A percentile compares a stretch with the other conserved stretches of the same genome.
Conservation (phyloP, 2,329 filamentous ascomycete genomes). For the Corinectria fuckeliana region DNA sequence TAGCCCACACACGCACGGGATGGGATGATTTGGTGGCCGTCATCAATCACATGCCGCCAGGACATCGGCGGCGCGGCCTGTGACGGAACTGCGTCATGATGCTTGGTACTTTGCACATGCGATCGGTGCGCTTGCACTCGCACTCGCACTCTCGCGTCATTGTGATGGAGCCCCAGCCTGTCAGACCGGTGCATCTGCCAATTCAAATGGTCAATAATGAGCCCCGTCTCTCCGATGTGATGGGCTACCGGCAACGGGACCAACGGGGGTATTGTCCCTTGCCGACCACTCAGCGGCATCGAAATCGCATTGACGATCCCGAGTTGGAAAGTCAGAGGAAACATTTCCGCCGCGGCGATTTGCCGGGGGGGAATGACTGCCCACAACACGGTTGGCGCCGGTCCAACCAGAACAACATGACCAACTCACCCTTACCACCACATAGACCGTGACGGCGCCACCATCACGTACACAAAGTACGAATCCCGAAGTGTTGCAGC, state of each 20-base stretch:
- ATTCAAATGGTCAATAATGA: constrained; percentile 5
- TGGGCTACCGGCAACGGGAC: not conserved
- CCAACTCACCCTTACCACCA: not conserved
- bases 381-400: too few relatives aligned
- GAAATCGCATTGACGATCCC: not conserved
- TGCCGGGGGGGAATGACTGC: too few relatives aligned
- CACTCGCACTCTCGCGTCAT: not conserved
- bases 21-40: not conserved
- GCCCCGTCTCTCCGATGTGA: not conserved
- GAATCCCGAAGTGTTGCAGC: not conserved
- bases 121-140: too few relatives aligned
- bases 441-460: not conserved
- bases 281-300: constrained; percentile 7
- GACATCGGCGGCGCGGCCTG: constrained; percentile 4
- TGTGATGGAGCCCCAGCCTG: not conserved
- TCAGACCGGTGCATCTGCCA: too few relatives aligned
- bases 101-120: not conserved
- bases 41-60: constrained; percentile 13
- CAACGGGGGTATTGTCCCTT: not conserved
- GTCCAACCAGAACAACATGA: constrained; percentile 13
- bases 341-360: constrained; percentile 6
- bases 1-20: not conserved
- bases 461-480: not conserved
- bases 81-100: constrained; percentile 13
- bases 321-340: constrained; percentile 1